Percentiles rank a stretch among this genome's conserved stretches.
These are phyloP conservation scores for Glaciozyma antarctica DNA, from an alignment of 768 basidiomycete genomes.

Conservation along the genomic window DNA sequence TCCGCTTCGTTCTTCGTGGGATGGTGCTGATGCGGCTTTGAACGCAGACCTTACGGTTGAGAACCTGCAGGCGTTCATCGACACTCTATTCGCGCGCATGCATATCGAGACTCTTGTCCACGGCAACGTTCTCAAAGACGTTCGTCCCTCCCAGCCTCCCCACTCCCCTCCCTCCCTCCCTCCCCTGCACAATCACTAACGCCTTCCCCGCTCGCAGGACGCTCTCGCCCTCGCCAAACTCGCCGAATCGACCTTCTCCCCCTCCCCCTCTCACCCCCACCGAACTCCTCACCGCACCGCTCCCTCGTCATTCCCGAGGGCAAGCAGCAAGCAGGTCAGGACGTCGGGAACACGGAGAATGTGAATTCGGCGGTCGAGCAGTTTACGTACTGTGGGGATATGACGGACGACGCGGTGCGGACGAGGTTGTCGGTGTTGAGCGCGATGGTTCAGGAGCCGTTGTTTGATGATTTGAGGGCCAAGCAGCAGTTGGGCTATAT, in stretches of 20 bases:
- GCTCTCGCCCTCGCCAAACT: constrained; percentile 62
- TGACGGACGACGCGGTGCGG: constrained; percentile 55
- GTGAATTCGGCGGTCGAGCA: constrained; percentile 79
- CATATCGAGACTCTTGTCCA: constrained; percentile 63
- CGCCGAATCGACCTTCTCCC: constrained; percentile 56
- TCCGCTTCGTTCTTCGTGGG: neutral
- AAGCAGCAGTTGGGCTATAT: constrained; percentile 94
- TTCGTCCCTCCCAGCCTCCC: constrained; percentile 49
- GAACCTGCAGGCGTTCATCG: constrained; percentile 58
- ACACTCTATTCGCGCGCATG: constrained; percentile 53
- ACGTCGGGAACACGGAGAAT: constrained; percentile 72
- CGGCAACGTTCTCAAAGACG: constrained; percentile 74
- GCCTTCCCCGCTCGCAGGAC: no score
- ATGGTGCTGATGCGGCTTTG: neutral
- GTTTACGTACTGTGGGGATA: constrained; percentile 67
- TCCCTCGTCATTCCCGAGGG: constrained; percentile 60
- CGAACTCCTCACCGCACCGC: constrained; percentile 47
- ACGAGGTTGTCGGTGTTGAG: constrained; percentile 61
- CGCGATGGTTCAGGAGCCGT: constrained; percentile 81
- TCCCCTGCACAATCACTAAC: no score
- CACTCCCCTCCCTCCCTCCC: neutral
- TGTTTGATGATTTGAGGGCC: constrained; percentile 82
- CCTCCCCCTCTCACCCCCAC: constrained; percentile 50
- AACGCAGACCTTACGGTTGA: constrained; percentile 49
- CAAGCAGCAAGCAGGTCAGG: constrained; percentile 56